Percentiles rank a stretch among this genome's conserved stretches.
Conservation (phyloP, 306 rosid genomes). For the barrel medic (Medicago truncatula) region DNA sequence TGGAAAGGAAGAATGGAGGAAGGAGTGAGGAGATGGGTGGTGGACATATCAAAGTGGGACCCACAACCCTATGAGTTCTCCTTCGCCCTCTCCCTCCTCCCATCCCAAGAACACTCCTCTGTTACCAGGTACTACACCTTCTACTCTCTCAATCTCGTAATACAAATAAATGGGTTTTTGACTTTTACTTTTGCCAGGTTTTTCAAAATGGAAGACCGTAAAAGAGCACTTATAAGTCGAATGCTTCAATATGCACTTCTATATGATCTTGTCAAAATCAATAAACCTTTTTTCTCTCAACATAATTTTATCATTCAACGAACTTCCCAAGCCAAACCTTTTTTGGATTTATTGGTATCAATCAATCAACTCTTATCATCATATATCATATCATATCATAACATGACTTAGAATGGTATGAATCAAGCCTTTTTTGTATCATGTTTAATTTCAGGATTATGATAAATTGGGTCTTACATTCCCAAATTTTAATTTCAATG, state of each 20-base stretch:
- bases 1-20: slow-evolving; percentile 52
- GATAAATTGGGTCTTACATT: slow-evolving; percentile 43
- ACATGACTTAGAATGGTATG: too few relatives aligned
- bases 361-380: too few relatives aligned
- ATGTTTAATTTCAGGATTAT: slow-evolving; percentile 68
- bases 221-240: slow-evolving; percentile 80
- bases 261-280: slow-evolving; percentile 53
- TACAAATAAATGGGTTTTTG: too few relatives aligned
- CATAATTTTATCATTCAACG: slow-evolving; percentile 58
- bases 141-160: slow-evolving; percentile 24
- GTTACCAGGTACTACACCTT: slow-evolving; percentile 47
- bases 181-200: background rate
- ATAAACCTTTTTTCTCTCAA: slow-evolving; percentile 37
- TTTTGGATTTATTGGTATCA: slow-evolving; percentile 47
- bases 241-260: slow-evolving; percentile 83
- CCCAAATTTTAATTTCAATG: slow-evolving; percentile 90
- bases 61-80: slow-evolving; percentile 62
- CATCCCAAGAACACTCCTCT: slow-evolving; percentile 55
- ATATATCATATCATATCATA: too few relatives aligned
- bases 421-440: too few relatives aligned
- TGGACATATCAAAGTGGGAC: slow-evolving; percentile 78
- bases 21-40: slow-evolving; percentile 78
- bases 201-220: slow-evolving; percentile 63
- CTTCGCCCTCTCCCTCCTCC: slow-evolving; percentile 67
- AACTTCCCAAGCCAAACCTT: slow-evolving; percentile 84